Base-by-base conservation (phyloP, 495 filamentous ascomycete genomes). In the Xylaria sp. region DNA sequence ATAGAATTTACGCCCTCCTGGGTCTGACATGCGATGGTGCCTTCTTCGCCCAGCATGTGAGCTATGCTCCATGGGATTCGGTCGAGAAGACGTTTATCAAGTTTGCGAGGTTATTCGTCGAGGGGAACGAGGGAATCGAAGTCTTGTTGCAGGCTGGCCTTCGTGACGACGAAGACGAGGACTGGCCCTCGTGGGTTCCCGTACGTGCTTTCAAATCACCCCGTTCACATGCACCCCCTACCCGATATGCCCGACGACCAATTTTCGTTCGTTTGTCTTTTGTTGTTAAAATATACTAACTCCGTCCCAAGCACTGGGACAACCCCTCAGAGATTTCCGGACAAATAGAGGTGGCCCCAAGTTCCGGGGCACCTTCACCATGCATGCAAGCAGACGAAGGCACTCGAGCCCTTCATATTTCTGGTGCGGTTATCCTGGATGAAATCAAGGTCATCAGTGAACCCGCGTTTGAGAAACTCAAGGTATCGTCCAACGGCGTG, bases 1-100 rank as follows among this genome's bases (percentile, higher is more conserved):
- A 72, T 29, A 59, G 52, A 2, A 63, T 72, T 19, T 72, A 72
- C 35, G 71, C 64, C 1, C 53, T 72, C 6, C 62, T 69, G 2
- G 71, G 71, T 31, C 37, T 58, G 55, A 58, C 55, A 24, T 58
- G 24, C 15, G 55, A 58, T 35, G 55, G 31, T 11, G 29, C 11
- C 11, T 57, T 21, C 17, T 61, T 61, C 33, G 35, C 58, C 14
- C 1, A 61, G n/a, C 21, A 61, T 43, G 58, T 43, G 5, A 43
- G 33, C 9, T 40, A 40, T 26, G 21, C 35, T 8, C 58, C 58
- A 5, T 61, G 58, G 19, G 35, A 61, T 29, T 58, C 55, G 15
- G 17, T 14, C 5, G 55, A 58, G 55, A 17, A 37, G 55, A 58
- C 8, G 7, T 58, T 24, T 21, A 3, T 61, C 58, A 43, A 12